Base-by-base conservation (phyloP, 2,329 filamentous ascomycete genomes). In the Ceratocystis huliohia region DNA sequence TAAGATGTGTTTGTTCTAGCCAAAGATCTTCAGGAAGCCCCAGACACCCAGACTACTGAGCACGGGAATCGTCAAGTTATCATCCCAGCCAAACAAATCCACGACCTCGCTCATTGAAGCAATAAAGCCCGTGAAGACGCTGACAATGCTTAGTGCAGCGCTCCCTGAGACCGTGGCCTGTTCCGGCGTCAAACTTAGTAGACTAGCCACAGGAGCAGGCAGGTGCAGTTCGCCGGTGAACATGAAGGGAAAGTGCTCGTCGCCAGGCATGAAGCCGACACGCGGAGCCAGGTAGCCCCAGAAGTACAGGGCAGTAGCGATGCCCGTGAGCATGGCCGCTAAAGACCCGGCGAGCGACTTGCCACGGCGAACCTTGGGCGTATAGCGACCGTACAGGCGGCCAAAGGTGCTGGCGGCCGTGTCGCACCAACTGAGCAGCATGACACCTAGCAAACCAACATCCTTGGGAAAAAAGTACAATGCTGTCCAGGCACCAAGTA, bases 371-470 rank as follows among this genome's bases (percentile, higher is more conserved):
- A 99, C 83, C 64, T 88, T 84, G 46, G 89, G 89, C 1, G 94
- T 99, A 74, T 96, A 92, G 69, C 88, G 84, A 53, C 94, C 94
- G 77, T 89, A 97, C 15, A 93, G 79, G 65, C 94, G 84, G 65
- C 94, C 94, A 73, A 99, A 92, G 0, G 94, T 99, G 74, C 88
- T 94, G 63, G 94, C 94, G 45, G 94, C 94, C 0, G 94, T 97
- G 75, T 99, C 94, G 76, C 94, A 99, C 94, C 94, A 99, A 73
- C 89, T 95, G 28, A 99, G 84, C 50, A 99, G 82, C 72, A 99
- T 80, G 56, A 97, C 88, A 69, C 88, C 87, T 80, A 97, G 88
- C 62, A 96, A 88, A 6, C 88, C 91, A 28, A 99, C 83, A 72
- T 99, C 94, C 78, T 97, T 99, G 69, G 92, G 91, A 75, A 95